These are phyloP conservation scores for Tanacetum coccineum DNA, from an alignment of 129 eudicot species.

Conservation along the genomic window DNA sequence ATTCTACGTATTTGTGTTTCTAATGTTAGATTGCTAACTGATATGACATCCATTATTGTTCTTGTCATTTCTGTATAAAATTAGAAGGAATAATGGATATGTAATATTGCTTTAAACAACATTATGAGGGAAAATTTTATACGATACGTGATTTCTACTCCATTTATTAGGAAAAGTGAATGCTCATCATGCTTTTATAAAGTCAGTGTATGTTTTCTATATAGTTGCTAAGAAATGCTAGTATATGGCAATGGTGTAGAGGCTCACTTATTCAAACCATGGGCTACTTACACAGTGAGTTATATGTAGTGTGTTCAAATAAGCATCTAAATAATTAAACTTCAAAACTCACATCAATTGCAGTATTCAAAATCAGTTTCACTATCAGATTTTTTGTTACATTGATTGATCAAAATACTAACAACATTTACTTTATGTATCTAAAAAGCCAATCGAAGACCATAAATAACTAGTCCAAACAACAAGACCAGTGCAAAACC, in stretches of 20 bases:
- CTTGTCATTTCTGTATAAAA: not conserved
- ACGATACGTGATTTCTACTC: not conserved
- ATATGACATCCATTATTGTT: not conserved
- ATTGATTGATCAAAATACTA: no score
- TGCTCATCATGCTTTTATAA: not conserved
- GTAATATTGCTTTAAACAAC: not conserved
- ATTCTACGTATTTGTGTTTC: slow-evolving; percentile 88
- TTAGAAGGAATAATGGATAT: not conserved
- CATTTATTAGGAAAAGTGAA: not conserved
- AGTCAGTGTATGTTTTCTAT: not conserved
- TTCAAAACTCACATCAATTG: no score
- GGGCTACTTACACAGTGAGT: slow-evolving; percentile 74
- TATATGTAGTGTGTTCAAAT: no score
- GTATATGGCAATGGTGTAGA: slow-evolving; percentile 78
- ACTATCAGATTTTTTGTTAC: no score
- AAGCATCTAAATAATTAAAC: no score
- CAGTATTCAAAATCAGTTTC: no score
- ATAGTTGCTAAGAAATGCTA: slow-evolving; percentile 13
- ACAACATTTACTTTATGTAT: no score
- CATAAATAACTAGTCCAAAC: no score
- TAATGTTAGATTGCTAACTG: slow-evolving; percentile 49
- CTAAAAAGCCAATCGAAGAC: no score
- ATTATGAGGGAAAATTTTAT: not conserved
- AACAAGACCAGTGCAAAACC: no score
- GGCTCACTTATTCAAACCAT: slow-evolving; percentile 94